Evolutionary conservation across 257 asterid genomes (phyloP), one percentile per base, ranked within the genome.

Genomic region (Ilex asprella): DNA sequence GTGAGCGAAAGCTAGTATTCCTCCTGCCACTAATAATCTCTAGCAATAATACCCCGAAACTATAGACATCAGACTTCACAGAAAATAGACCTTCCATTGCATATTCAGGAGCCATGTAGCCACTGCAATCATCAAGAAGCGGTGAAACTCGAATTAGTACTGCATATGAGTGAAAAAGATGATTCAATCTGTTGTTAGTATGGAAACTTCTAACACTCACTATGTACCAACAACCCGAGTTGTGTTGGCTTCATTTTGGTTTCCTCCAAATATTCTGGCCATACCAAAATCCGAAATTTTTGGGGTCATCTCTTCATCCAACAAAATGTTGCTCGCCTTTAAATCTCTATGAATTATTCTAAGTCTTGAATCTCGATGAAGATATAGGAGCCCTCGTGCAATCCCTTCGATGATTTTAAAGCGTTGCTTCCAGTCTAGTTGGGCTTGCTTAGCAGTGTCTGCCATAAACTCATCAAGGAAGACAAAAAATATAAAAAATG

Each of bases 71-170:
- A 9, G 96, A 88, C 63, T 88, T 91, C 39, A 85, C 74, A 7
- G 98, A 91, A 75, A 88, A 88, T n/a, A 78, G 65, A 8, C 98
- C 98, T 64, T 84, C 95, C 98, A 91, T 88, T 30, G 98, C 98
- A 76, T 91, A 91, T 65, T 91, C 98, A 2, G 96, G 96, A 31
- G 98, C 94, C 96, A 91, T 86, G 69, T 88, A 91, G 39, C 98
- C 98, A 62, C 98, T 91, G 70, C 6, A 56, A 2, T 7, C 5
- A 16, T 8, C 41, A 35, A 35, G 41, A 35, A 35, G 7, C 8
- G 5, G 0, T 1, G 41, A 35, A 35, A 35, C 41, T 8, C 41
- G 8, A 35, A 8, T 35, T 35, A 35, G 41, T 35, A 35, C 8
- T 35, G 7, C 5, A 35, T 35, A 35, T 35, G 41, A 8, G 41